Evolutionary conservation across 352 stramenopile genomes (phyloP), one percentile per base, ranked within the genome.

Genomic region (Blastocystis sp.): DNA sequence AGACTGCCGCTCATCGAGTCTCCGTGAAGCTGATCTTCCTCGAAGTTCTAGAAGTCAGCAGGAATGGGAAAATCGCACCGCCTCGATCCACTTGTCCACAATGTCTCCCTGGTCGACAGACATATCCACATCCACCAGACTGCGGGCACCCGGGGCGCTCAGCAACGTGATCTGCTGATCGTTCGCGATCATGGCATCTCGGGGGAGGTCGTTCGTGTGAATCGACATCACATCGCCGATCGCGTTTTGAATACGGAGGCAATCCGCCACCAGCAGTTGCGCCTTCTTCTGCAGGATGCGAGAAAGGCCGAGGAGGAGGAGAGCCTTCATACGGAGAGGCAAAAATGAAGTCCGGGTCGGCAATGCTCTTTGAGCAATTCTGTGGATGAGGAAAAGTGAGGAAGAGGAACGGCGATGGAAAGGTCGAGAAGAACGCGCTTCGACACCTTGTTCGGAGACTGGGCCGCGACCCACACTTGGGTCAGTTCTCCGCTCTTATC

Each of bases 151-250:
- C 53, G 23, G 11, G 9, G 11, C 28, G 17, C 28, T 70, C 14
- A 19, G 17, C 17, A 81, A 23, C 3, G 21, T 81, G n/a, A 81
- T 81, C 14, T 81, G 53, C 52, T 64, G 53, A n/a, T 81, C 71
- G 21, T 28, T 70, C 17, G 38, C 71, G 9, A 69, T 17, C 28
- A 74, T n/a, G 4, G 62, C 14, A 17, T 74, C 71, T 23, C n/a
- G 17, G 9, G 21, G 38, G 17, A 81, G 21, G 23, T 45, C 28
- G 17, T 69, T 81, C 5, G 21, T 66, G 5, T 14, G 14, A 23
- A 81, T 14, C n/a, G 61, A 81, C 28, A 74, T 81, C 28, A 70
- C 61, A 11, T 81, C 61, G 10, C 17, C 38, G 17, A 81, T 9
- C 10, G n/a, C 71, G 21, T 40, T 81, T 66, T 76, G 65, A 43